phyloP scores from a whole-genome alignment of 2,329 filamentous ascomycete species.

The Chaetomium olivaceum region DNA sequence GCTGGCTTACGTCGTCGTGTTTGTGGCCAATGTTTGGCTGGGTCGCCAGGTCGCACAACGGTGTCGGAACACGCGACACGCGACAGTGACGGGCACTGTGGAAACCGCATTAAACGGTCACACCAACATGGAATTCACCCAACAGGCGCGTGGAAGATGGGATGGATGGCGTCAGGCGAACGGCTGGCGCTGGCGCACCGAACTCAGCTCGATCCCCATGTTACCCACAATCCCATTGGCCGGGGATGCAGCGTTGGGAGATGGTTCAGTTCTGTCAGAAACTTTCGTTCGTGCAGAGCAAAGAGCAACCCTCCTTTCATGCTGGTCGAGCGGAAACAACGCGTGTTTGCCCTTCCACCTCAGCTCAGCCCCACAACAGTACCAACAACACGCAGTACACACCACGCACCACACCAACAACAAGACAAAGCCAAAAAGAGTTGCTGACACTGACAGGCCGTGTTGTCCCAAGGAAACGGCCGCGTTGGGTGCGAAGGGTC shows the following conservation, averaged over 20 bases:
- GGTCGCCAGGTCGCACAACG: neutral
- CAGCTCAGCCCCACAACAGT: conserved; percentile 5
- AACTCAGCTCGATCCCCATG: neutral
- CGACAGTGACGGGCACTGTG: neutral
- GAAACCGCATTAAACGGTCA: neutral
- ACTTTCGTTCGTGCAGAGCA: neutral
- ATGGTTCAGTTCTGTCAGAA: no score
- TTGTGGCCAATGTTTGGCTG: neutral
- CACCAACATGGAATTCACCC: neutral
- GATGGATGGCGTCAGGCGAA: neutral
- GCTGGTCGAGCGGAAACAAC: conserved; percentile 3
- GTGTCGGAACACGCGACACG: neutral
- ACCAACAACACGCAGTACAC: neutral
- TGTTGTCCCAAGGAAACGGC: neutral
- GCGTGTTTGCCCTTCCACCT: neutral
- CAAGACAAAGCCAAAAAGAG: neutral
- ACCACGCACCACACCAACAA: neutral
- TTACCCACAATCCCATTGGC: neutral
- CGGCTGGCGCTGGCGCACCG: no score
- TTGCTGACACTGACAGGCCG: neutral
- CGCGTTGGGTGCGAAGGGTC: neutral
- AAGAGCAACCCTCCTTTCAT: neutral
- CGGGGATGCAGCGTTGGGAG: neutral
- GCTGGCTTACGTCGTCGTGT: neutral
- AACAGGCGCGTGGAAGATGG: neutral